A percentile compares a stretch with the other conserved stretches of the same genome.
Conservation (phyloP, 441 rosid species). For the Erodium moschatum region DNA sequence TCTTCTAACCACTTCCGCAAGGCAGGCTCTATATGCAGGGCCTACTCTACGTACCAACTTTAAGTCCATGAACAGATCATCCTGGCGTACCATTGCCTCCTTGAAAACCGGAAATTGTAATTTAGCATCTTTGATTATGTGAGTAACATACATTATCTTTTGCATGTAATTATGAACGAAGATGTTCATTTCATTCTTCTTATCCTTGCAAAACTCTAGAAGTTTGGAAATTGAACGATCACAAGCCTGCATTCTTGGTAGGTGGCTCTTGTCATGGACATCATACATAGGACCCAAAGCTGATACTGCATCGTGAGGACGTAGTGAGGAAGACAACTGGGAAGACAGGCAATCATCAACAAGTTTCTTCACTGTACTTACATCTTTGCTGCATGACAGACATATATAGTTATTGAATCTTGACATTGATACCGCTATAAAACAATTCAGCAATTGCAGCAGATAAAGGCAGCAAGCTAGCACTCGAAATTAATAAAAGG, state of each 20-base stretch:
- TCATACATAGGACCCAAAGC: constrained; percentile 99
- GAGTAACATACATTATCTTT: constrained; percentile 57
- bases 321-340: constrained; percentile 73
- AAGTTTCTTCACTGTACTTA: constrained; percentile 81
- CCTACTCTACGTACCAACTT: constrained; percentile 75
- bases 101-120: constrained; percentile 87
- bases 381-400: constrained; percentile 78
- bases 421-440: constrained; percentile 7
- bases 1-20: constrained; percentile 91
- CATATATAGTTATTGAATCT: constrained; percentile 21
- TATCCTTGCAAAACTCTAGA: constrained; percentile 57
- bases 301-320: constrained; percentile 98
- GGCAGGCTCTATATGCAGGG: constrained; percentile 94
- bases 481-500: not conserved
- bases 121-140: constrained; percentile 72
- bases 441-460: not conserved
- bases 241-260: constrained; percentile 74
- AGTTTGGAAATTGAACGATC: constrained; percentile 49
- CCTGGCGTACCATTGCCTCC: constrained; percentile 87
- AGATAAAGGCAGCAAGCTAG: not conserved
- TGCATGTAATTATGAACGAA: constrained; percentile 83
- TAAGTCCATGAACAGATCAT: constrained; percentile 58
- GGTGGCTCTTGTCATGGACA: constrained; percentile 83
- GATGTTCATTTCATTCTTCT: constrained; percentile 81
- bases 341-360: constrained; percentile 84